These are phyloP conservation scores for Rossbeevera mucosa DNA, from an alignment of 768 basidiomycete genomes.

Conservation along the genomic window DNA sequence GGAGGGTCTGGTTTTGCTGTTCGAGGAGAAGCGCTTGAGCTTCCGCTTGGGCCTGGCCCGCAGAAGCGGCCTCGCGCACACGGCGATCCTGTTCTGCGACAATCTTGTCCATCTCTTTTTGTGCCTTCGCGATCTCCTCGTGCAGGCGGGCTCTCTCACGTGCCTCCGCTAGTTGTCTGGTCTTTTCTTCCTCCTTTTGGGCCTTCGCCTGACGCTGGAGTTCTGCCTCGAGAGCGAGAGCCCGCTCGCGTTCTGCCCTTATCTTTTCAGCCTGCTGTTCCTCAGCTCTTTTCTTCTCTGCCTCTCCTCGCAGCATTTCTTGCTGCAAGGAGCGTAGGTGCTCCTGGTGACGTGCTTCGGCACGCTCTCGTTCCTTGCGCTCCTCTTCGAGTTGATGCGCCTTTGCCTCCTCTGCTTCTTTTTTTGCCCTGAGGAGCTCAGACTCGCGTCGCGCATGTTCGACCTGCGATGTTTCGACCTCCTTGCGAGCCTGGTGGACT, in stretches of 20 bases:
- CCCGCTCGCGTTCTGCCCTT: slow-evolving; percentile 26
- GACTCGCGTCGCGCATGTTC: slow-evolving; percentile 26
- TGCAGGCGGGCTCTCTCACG: slow-evolving; percentile 28
- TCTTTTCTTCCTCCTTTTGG: slow-evolving; percentile 25
- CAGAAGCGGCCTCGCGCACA: slow-evolving; percentile 21
- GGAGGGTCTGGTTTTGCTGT: slow-evolving; percentile 17
- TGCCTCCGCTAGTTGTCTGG: slow-evolving; percentile 22
- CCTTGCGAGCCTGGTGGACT: slow-evolving; percentile 23
- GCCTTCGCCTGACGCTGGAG: slow-evolving; percentile 24
- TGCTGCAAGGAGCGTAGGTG: slow-evolving; percentile 26
- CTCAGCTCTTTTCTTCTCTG: slow-evolving; percentile 18
- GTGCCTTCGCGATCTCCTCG: slow-evolving; percentile 25
- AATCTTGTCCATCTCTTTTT: slow-evolving; percentile 22
- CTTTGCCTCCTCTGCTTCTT: slow-evolving; percentile 27
- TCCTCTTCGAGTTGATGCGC: slow-evolving; percentile 30
- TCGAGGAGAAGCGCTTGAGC: slow-evolving; percentile 23
- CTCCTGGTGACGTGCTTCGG: slow-evolving; percentile 28
- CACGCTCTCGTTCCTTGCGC: slow-evolving; percentile 24
- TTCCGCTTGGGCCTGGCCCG: slow-evolving; percentile 25
- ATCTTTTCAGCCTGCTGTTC: slow-evolving; percentile 26
- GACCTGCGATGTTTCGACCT: slow-evolving; percentile 27
- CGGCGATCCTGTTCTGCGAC: slow-evolving; percentile 24
- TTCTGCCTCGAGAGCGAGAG: slow-evolving; percentile 28
- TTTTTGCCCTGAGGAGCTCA: slow-evolving; percentile 24
- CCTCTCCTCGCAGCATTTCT: slow-evolving; percentile 25